Evolutionary conservation across 495 filamentous ascomycete genomes (phyloP), one percentile per base, ranked within the genome.

Genomic region (Hapsidospora chrysogenum): DNA sequence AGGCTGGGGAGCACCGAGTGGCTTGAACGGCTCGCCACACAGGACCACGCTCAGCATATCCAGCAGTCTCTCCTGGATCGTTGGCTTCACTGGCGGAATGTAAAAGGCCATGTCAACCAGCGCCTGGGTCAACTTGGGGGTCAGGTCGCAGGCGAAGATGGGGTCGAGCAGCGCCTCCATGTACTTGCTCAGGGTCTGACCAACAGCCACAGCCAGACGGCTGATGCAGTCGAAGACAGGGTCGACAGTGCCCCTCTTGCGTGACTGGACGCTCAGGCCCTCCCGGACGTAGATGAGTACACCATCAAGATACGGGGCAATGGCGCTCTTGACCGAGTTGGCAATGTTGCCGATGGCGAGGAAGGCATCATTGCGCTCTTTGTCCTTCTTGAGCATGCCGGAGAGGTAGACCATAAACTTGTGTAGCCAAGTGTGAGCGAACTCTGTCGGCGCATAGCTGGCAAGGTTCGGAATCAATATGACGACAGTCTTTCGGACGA

Each of bases 221-320:
- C 89, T 96, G 49, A 99, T 87, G 54, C 89, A 99, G 47, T 89
- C 78, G 47, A 99, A 99, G 47, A 96, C 92, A 0, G 92, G 92
- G n/a, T 93, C 78, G 25, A 82, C 67, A 14, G 69, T 72, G 44
- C 64, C 79, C 45, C 78, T 84, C 39, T 83, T 76, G 31, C 78
- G 58, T 39, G 57, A 61, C 62, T 92, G 89, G 37, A 85, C 58
- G 29, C 76, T 81, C 25, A 97, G 68, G 9, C 83, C 89, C 40
- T 96, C 87, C 18, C 85, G 71, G 30, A 99, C 83, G 54, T 87
- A 84, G 18, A 85, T 74, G 22, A 99, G 67, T 35, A 96, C 89
- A 14, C 80, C 76, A 51, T 96, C 92, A 6, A 99, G 70, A 45
- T 96, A 99, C 16, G 85, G 84, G n/a, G 78, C 76, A 51, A 96